Percentiles rank a stretch among this genome's conserved stretches.
phyloP scores from a whole-genome alignment of 352 stramenopile species.

The Pythium aristosporum region DNA sequence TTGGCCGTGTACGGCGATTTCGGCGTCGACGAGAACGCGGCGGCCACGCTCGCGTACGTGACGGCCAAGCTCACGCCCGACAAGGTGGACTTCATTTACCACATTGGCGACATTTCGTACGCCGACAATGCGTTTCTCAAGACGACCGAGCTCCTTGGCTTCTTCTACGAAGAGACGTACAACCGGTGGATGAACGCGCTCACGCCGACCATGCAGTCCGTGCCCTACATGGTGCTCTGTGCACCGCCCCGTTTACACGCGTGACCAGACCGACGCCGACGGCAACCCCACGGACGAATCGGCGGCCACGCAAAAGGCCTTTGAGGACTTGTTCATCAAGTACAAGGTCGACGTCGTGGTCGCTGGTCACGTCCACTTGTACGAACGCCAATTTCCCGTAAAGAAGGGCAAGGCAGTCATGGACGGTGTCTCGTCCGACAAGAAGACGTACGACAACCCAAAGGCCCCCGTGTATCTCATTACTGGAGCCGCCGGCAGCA shows the following conservation, averaged over 20 bases:
- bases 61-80: conserved; percentile 26
- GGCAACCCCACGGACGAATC: conserved; percentile 35
- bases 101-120: conserved; percentile 74
- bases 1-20: conserved; percentile 60
- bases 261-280: conserved; percentile 29
- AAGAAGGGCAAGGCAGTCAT: conserved; percentile 33
- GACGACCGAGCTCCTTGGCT: conserved; percentile 34
- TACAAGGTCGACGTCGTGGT: conserved; percentile 63
- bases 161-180: conserved; percentile 88
- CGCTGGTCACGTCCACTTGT: conserved; percentile 50
- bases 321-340: conserved; percentile 58
- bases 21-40: conserved; percentile 43
- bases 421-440: conserved; percentile 45
- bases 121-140: conserved; percentile 31
- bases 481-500: conserved; percentile 31
- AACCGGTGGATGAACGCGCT: conserved; percentile 83
- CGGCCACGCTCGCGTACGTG: conserved; percentile 36
- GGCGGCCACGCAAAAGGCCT: conserved; percentile 38
- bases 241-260: conserved; percentile 54
- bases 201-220: conserved; percentile 39
- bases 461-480: conserved; percentile 54
- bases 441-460: conserved; percentile 38
- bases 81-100: conserved; percentile 58
- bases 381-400: conserved; percentile 49
- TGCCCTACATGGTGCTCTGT: conserved; percentile 83